A percentile compares a stretch with the other conserved stretches of the same genome.
Conservation (phyloP, 1,139 yeast genomes). For the Taphrina flavorubra region DNA sequence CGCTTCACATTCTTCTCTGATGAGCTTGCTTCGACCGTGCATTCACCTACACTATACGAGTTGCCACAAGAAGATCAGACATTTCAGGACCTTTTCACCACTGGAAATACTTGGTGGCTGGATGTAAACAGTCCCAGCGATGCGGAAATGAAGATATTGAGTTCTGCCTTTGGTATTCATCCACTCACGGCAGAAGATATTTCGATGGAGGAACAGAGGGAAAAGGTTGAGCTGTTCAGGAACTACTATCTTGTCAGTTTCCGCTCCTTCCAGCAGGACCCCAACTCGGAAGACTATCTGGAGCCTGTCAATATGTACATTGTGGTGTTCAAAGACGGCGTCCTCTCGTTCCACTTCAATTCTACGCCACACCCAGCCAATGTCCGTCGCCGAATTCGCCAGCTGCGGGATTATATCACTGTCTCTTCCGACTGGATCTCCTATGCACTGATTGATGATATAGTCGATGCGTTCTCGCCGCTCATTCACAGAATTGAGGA, state of each 20-base stretch:
- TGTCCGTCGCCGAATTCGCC: conserved; percentile 88
- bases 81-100: conserved; percentile 59
- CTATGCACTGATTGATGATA: conserved; percentile 93
- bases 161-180: conserved; percentile 91
- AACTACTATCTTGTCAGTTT: conserved; percentile 92
- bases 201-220: conserved; percentile 89
- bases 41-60: conserved; percentile 83
- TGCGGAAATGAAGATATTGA: conserved; percentile 90
- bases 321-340: conserved; percentile 87
- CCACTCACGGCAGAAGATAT: conserved; percentile 97
- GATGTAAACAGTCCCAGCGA: conserved; percentile 93
- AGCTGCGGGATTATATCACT: conserved; percentile 82
- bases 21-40: conserved; percentile 84
- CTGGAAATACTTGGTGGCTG: conserved; percentile 62
- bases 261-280: conserved; percentile 78
- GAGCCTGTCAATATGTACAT: conserved; percentile 92
- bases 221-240: conserved; percentile 88
- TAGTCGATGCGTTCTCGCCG: conserved; percentile 96
- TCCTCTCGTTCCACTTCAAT: conserved; percentile 88
- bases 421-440: conserved; percentile 97
- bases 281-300: conserved; percentile 63
- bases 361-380: conserved; percentile 96
- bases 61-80: conserved; percentile 56
- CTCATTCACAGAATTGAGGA: conserved; percentile 91
- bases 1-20: conserved; percentile 92